Percentiles rank a stretch among this genome's conserved stretches.
Conservation (phyloP, 257 asterid species). For the Petunia secreta region DNA sequence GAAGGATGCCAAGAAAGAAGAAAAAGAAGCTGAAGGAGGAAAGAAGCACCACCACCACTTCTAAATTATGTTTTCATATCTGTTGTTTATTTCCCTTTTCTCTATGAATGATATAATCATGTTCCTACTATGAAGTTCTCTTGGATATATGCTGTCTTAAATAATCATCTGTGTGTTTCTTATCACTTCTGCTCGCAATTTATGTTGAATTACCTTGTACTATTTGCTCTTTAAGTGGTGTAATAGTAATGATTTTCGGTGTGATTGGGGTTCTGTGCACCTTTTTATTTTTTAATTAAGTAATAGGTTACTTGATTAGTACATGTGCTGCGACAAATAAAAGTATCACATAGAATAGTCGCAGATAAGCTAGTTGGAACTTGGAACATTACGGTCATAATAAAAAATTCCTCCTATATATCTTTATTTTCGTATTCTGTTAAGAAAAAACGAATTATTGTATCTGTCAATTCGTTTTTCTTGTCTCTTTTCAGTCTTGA, state of each 20-base stretch:
- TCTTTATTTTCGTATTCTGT: no score
- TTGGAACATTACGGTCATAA: no score
- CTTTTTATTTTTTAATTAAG: background rate
- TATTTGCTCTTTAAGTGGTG: background rate
- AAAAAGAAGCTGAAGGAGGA: conserved; percentile 25
- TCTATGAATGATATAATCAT: background rate
- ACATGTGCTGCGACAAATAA: no score
- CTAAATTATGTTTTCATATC: background rate
- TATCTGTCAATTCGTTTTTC: no score
- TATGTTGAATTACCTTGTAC: conserved; percentile 5
- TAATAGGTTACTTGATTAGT: background rate
- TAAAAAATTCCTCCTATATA: no score
- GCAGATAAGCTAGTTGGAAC: no score
- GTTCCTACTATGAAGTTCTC: background rate
- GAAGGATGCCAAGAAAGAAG: conserved; percentile 45
- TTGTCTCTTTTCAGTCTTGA: background rate
- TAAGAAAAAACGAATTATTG: background rate
- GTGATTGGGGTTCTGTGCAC: no score
- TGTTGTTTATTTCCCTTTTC: background rate
- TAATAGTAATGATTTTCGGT: background rate
- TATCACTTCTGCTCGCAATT: background rate
- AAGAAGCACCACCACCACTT: conserved; percentile 25
- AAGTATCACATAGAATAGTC: no score
- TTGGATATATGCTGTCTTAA: background rate
- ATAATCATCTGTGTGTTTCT: background rate